These are phyloP conservation scores for Syzygium aqueum DNA, from an alignment of 345 rosid species.

Conservation along the genomic window DNA sequence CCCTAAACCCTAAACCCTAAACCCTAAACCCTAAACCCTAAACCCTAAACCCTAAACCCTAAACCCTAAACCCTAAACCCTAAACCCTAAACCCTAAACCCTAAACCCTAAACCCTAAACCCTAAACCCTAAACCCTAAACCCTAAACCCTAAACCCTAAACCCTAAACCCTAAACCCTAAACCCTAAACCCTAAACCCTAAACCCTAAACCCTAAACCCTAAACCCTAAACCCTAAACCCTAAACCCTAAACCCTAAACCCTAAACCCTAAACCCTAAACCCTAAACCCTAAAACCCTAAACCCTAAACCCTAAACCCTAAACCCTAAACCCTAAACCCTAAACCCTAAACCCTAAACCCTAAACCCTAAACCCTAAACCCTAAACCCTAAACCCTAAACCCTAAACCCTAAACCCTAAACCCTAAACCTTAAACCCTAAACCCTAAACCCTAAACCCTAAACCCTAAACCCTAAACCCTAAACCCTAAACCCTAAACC, in stretches of 20 bases:
- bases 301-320: constrained; percentile 1
- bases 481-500: constrained; percentile 2
- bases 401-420: constrained; percentile 4
- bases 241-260: constrained; percentile 15
- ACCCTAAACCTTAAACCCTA: constrained; percentile 1
- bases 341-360: constrained; percentile 15
- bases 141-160: constrained; percentile 16
- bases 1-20: constrained; percentile 27
- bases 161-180: constrained; percentile 18
- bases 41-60: constrained; percentile 7
- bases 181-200: constrained; percentile 4
- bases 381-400: constrained; percentile 1
- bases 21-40: constrained; percentile 14
- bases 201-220: constrained; percentile 13
- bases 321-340: constrained; percentile 15
- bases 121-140: constrained; percentile 18
- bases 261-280: constrained; percentile 14
- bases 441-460: constrained; percentile 2
- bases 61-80: constrained; percentile 6
- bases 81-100: constrained; percentile 12
- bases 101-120: constrained; percentile 19
- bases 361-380: constrained; percentile 3
- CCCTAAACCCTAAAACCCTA: constrained; percentile 7
- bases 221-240: constrained; percentile 13
- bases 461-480: constrained; percentile 3